These are phyloP conservation scores for Ophiostoma sp. DNA, from an alignment of 2,329 filamentous ascomycete species.

Conservation along the genomic window DNA sequence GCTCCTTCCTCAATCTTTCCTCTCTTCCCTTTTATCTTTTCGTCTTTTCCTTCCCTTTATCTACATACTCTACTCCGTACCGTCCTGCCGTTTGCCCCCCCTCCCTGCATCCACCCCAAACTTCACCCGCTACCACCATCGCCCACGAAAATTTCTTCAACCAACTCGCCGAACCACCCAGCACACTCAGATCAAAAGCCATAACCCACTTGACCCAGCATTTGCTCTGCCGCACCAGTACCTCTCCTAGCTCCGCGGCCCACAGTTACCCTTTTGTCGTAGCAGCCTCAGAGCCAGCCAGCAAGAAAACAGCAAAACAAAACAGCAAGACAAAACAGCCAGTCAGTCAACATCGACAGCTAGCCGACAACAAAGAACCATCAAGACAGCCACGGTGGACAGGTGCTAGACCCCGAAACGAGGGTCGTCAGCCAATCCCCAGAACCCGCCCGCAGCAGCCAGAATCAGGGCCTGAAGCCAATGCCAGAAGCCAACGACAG, in stretches of 20 bases:
- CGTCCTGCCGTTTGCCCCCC: neutral
- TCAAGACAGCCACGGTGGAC: conserved; percentile 9
- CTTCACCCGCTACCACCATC: neutral
- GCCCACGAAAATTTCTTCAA: conserved; percentile 21
- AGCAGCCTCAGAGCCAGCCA: neutral
- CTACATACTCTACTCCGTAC: neutral
- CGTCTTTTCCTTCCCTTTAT: neutral
- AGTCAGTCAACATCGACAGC: neutral
- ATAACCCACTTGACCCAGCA: conserved; percentile 11
- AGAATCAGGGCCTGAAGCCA: neutral
- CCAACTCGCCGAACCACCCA: conserved; percentile 13
- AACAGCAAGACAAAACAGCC: neutral
- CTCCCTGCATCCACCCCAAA: conserved; percentile 17
- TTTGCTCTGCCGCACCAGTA: conserved; percentile 13
- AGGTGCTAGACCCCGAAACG: neutral
- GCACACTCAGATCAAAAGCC: neutral
- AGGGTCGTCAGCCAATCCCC: neutral
- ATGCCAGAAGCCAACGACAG: neutral
- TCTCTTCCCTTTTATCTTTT: neutral
- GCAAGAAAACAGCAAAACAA: neutral
- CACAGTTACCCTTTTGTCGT: conserved; percentile 28
- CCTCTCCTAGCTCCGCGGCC: conserved; percentile 24
- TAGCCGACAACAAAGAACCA: neutral
- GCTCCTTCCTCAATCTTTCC: neutral
- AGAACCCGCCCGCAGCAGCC: neutral